These are phyloP conservation scores for Paxillus ammoniavirescens DNA, from an alignment of 768 basidiomycete species.

Conservation along the genomic window DNA sequence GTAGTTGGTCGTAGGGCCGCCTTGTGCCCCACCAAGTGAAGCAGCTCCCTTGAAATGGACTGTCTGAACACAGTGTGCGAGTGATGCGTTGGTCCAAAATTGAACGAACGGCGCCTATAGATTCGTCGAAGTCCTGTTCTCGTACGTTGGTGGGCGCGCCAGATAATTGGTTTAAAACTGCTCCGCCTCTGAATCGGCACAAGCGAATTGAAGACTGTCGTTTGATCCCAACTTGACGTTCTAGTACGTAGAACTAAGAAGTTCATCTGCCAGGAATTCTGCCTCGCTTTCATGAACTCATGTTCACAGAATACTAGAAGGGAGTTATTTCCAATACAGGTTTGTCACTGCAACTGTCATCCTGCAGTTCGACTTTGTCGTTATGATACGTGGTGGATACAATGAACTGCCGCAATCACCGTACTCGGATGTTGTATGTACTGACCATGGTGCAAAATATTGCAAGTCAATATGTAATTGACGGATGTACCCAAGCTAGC, in stretches of 20 bases:
- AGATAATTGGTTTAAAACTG: background rate
- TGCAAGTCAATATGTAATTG: no score
- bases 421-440: no score
- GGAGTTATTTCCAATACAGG: background rate
- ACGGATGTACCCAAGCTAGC: no score
- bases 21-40: background rate
- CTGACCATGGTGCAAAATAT: no score
- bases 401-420: no score
- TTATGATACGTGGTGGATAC: no score
- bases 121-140: background rate
- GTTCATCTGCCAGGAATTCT: no score
- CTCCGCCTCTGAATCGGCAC: background rate
- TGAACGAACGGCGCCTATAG: conserved; percentile 2
- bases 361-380: no score
- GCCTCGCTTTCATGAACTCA: background rate
- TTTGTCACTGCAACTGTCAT: background rate
- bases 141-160: background rate
- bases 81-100: conserved; percentile 4
- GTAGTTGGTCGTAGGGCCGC: background rate
- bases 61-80: conserved; percentile 6
- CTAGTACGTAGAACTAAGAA: background rate
- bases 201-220: background rate
- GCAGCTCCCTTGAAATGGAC: background rate
- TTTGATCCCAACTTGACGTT: background rate
- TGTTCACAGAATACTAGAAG: no score